Base-by-base conservation (phyloP, 2,329 filamentous ascomycete genomes). In the Calonectria montana region DNA sequence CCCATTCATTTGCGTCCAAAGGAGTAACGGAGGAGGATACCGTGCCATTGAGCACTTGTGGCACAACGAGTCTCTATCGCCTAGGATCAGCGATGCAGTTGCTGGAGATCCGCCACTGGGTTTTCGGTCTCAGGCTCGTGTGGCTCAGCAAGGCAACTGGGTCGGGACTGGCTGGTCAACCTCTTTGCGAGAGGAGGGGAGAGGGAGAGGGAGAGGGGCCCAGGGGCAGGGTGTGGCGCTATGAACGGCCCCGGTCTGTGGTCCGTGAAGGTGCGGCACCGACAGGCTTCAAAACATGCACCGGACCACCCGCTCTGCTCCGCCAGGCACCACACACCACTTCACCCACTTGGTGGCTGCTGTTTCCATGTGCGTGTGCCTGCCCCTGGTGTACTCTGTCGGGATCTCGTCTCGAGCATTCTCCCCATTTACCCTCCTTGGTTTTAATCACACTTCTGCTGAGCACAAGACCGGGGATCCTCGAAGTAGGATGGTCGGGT, bases 401-500 rank as follows among this genome's bases (percentile, higher is more conserved):
- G 71, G 72, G 71, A 78, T 70, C 68, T 72, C 66, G 64, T 75
- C 73, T 85, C 82, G 84, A 83, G 82, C 66, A 84, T 85, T 84
- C 84, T 84, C 87, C 85, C 85, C 57, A 41, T 83, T 81, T 84
- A 83, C 82, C 80, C 80, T 68, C 81, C 82, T 82, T 67, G 84
- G 83, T 86, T 86, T 85, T 86, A 83, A 86, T 84, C 83, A 84
- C 83, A 85, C 83, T 82, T 87, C 83, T 85, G 82, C 84, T 84
- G 74, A 72, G 74, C 70, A 70, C 53, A 74, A 43, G 67, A 70
- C 71, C 73, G 73, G 75, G 77, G 68, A 70, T 65, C 68, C 69
- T 74, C 69, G 68, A 71, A 71, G 69, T 41, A 71, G 63, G 70
- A 72, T 64, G 75, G 50, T 72, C 74, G 72, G 75, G 73, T 71